These are phyloP conservation scores for Trypanosoma vivax DNA, from an alignment of 208 protist species.

Conservation along the genomic window DNA sequence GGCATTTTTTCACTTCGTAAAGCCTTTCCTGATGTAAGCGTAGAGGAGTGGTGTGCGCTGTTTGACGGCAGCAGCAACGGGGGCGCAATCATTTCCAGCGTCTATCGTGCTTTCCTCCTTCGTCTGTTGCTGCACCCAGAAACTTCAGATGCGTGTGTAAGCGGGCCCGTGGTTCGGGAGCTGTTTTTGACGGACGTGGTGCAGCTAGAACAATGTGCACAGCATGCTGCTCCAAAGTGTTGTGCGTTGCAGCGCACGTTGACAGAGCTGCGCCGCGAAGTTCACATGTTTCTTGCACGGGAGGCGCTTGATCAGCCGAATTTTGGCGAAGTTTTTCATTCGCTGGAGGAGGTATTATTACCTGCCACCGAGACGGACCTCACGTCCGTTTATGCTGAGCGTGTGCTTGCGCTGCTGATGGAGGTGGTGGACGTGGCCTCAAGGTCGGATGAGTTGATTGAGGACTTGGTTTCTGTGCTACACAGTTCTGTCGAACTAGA, in stretches of 20 bases:
- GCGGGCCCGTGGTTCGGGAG: slow-evolving; percentile 14
- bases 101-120: slow-evolving; percentile 16
- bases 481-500: slow-evolving; percentile 29
- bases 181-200: slow-evolving; percentile 17
- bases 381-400: slow-evolving; percentile 25
- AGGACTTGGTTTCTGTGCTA: slow-evolving; percentile 21
- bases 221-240: neutral
- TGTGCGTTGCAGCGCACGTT: slow-evolving; percentile 19
- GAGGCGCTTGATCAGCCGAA: slow-evolving; percentile 29
- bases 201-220: slow-evolving; percentile 12
- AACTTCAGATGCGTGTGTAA: slow-evolving; percentile 4
- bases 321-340: slow-evolving; percentile 39
- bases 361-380: slow-evolving; percentile 20
- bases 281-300: slow-evolving; percentile 43
- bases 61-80: neutral
- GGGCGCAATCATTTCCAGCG: neutral
- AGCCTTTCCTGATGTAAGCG: slow-evolving; percentile 6
- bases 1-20: neutral
- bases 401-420: slow-evolving; percentile 25
- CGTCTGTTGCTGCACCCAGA: slow-evolving; percentile 9
- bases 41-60: slow-evolving; percentile 10
- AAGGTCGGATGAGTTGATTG: slow-evolving; percentile 32
- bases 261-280: slow-evolving; percentile 58
- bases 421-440: slow-evolving; percentile 42
- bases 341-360: slow-evolving; percentile 44